Conservation (phyloP, 2,329 filamentous ascomycete genomes). For the Botrytis paeoniae region DNA sequence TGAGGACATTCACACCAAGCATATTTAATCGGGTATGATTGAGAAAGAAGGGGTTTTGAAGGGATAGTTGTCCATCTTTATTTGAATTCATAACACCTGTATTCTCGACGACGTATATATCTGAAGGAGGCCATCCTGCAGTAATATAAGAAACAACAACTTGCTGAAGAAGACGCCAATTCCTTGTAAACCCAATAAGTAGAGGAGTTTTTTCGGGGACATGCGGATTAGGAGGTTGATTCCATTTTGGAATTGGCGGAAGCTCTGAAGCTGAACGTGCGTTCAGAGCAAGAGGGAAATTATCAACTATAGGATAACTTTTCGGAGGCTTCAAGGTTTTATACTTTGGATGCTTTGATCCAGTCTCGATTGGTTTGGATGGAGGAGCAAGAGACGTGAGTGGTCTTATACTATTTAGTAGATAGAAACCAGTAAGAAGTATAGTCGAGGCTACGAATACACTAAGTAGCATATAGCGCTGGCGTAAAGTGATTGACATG, state of each 20-base stretch:
- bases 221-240: slow-evolving; percentile 42
- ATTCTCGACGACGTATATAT: slow-evolving; percentile 60
- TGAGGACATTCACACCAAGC: slow-evolving; percentile 52
- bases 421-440: not conserved
- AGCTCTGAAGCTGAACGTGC: slow-evolving; percentile 32
- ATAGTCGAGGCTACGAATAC: not conserved
- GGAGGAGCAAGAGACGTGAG: not conserved
- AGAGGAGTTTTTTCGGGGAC: slow-evolving; percentile 48
- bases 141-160: slow-evolving; percentile 56
- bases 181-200: slow-evolving; percentile 57
- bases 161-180: slow-evolving; percentile 54
- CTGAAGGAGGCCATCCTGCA: slow-evolving; percentile 54
- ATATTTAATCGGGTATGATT: slow-evolving; percentile 49
- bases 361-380: not conserved
- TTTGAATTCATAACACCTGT: slow-evolving; percentile 56
- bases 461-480: slow-evolving; percentile 8
- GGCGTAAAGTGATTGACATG: not conserved
- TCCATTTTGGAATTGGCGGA: slow-evolving; percentile 47
- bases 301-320: slow-evolving; percentile 30
- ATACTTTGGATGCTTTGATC: slow-evolving; percentile 21
- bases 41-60: slow-evolving; percentile 56
- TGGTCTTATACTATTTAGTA: not conserved
- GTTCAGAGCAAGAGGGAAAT: slow-evolving; percentile 31
- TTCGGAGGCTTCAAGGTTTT: slow-evolving; percentile 19
- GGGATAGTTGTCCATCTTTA: slow-evolving; percentile 44